Conservation (phyloP, 495 filamentous ascomycete species). For the Aspergillus saccharolyticus region DNA sequence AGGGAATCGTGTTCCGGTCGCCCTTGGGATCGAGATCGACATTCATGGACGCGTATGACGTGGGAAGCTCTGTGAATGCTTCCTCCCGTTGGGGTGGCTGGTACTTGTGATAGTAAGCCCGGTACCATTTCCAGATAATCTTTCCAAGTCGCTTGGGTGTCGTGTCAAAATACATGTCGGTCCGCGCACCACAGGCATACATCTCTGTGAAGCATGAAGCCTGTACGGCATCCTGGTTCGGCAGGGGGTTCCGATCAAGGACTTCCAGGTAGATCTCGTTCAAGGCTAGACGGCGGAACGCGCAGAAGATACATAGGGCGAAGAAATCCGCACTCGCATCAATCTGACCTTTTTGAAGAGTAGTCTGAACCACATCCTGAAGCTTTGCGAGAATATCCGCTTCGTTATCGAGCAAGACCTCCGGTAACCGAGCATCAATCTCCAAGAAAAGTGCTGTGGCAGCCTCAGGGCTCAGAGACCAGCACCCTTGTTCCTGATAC, state of each 20-base stretch:
- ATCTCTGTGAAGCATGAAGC: slow-evolving; percentile 15
- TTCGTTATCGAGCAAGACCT: slow-evolving; percentile 8
- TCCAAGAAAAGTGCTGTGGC: slow-evolving; percentile 8
- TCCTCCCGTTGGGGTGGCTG: slow-evolving; percentile 15
- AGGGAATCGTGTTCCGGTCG: slow-evolving; percentile 1
- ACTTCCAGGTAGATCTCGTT: slow-evolving; percentile 17
- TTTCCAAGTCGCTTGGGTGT: slow-evolving; percentile 13
- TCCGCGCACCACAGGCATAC: slow-evolving; percentile 15
- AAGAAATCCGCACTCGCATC: slow-evolving; percentile 10
- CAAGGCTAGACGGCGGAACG: slow-evolving; percentile 10
- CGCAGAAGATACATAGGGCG: slow-evolving; percentile 14
- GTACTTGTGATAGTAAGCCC: slow-evolving; percentile 11
- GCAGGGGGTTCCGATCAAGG: slow-evolving; percentile 14
- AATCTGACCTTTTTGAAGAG: slow-evolving; percentile 5
- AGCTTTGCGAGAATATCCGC: slow-evolving; percentile 9
- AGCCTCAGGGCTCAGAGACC: slow-evolving; percentile 1
- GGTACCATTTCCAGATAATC: slow-evolving; percentile 10
- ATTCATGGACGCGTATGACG: slow-evolving; percentile 17
- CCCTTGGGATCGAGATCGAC: slow-evolving; percentile 14
- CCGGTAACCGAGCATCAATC: slow-evolving; percentile 6
- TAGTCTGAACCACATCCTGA: not conserved
- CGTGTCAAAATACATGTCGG: slow-evolving; percentile 17
- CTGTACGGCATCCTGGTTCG: slow-evolving; percentile 13
- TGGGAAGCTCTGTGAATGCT: slow-evolving; percentile 15
- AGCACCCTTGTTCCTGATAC: slow-evolving; percentile 12